A percentile compares a stretch with the other conserved stretches of the same genome.
These are phyloP conservation scores for Mallotus nudiflorus DNA, from an alignment of 345 rosid genomes.

Conservation along the genomic window DNA sequence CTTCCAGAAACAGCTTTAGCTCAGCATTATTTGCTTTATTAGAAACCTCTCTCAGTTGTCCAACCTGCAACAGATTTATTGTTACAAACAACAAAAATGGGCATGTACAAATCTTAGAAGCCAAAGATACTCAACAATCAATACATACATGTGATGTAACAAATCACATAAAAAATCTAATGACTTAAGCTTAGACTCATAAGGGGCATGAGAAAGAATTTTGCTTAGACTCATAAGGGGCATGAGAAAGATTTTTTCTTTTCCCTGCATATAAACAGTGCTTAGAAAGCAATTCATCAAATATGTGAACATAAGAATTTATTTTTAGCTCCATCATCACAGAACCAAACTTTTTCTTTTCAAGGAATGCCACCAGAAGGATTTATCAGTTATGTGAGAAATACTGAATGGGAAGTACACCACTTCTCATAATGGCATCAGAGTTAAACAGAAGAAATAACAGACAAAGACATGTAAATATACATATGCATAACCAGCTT, in stretches of 20 bases:
- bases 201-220: neutral
- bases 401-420: too few species aligned
- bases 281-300: neutral
- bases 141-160: neutral
- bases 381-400: too few species aligned
- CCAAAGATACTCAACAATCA: neutral
- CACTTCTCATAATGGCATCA: too few species aligned
- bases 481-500: too few species aligned
- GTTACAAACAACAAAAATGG: neutral
- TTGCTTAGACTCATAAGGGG: neutral
- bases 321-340: neutral
- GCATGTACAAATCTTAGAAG: neutral
- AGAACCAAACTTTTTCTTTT: too few species aligned
- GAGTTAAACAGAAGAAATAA: too few species aligned
- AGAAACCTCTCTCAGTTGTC: slow-evolving; percentile 79
- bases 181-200: neutral
- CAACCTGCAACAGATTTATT: slow-evolving; percentile 57
- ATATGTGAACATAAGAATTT: neutral
- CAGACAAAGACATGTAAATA: too few species aligned
- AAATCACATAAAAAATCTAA: neutral
- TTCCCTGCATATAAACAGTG: neutral
- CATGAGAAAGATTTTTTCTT: neutral
- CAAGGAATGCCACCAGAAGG: too few species aligned
- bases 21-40: slow-evolving; percentile 83
- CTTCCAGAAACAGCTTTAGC: slow-evolving; percentile 85